These are phyloP conservation scores for Trichoderma harzianum DNA, from an alignment of 2,329 filamentous ascomycete genomes.

Conservation along the genomic window DNA sequence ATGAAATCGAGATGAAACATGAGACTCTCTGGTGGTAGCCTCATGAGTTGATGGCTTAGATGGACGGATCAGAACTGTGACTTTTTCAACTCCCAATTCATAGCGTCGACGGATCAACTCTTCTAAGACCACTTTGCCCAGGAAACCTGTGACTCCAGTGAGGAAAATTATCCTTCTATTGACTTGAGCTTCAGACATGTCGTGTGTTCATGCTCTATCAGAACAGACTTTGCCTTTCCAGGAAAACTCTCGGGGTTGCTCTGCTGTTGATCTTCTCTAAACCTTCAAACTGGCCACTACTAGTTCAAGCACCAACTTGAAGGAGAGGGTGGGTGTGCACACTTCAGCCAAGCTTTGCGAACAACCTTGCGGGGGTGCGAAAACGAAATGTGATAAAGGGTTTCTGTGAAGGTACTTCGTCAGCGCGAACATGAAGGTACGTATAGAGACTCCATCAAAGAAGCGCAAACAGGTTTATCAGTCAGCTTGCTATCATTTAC, in stretches of 20 bases:
- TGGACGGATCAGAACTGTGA: not conserved
- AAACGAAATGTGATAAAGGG: too few relatives aligned
- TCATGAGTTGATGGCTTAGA: not conserved
- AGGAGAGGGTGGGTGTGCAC: not conserved
- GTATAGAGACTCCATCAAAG: too few relatives aligned
- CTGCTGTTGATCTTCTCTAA: not conserved
- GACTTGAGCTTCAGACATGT: not conserved
- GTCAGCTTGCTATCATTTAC: too few relatives aligned
- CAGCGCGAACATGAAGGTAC: too few relatives aligned
- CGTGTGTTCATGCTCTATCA: not conserved
- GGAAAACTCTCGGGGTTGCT: not conserved
- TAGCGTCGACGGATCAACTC: not conserved
- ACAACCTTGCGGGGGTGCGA: too few relatives aligned
- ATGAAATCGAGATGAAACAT: not conserved
- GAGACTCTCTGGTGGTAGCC: not conserved
- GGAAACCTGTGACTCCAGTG: not conserved
- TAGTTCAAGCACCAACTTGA: not conserved
- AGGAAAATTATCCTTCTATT: not conserved
- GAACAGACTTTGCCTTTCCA: not conserved
- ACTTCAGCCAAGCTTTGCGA: too few relatives aligned
- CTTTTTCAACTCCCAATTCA: not conserved
- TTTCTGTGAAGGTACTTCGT: too few relatives aligned
- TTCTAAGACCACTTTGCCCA: conserved; percentile 1
- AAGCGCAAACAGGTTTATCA: too few relatives aligned
- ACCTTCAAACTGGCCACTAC: not conserved